phyloP scores from a whole-genome alignment of 495 filamentous ascomycete species.

The Penicillium nucicola region DNA sequence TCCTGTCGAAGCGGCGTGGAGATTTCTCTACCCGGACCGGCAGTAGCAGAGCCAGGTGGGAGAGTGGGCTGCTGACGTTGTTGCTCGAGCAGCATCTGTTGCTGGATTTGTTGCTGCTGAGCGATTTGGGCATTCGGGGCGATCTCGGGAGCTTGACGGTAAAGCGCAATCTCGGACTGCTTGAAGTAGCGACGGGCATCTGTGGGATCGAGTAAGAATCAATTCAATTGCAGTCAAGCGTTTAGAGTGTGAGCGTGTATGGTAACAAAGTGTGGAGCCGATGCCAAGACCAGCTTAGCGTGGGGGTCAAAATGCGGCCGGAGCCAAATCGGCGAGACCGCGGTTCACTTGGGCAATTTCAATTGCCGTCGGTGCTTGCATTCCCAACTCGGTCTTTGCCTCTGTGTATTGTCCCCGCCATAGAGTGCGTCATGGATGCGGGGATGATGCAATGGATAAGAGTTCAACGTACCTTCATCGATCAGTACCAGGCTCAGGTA shows the following conservation, averaged over 20 bases:
- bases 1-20: slow-evolving; percentile 15
- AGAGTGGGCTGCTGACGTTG: slow-evolving; percentile 36
- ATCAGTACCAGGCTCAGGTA: slow-evolving; percentile 96
- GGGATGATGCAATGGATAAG: background rate
- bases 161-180: slow-evolving; percentile 97
- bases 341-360: slow-evolving; percentile 12
- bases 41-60: slow-evolving; percentile 38
- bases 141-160: slow-evolving; percentile 81
- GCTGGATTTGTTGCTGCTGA: slow-evolving; percentile 44
- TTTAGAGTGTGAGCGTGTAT: slow-evolving; percentile 4
- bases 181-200: slow-evolving; percentile 98
- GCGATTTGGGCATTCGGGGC: slow-evolving; percentile 44
- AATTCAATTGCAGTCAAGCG: too few relatives aligned
- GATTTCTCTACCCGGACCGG: slow-evolving; percentile 37
- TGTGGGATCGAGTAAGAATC: slow-evolving; percentile 29
- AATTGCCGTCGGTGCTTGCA: slow-evolving; percentile 42
- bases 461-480: slow-evolving; percentile 70
- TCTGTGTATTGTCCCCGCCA: slow-evolving; percentile 1
- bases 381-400: background rate
- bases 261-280: slow-evolving; percentile 20
- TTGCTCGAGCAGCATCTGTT: slow-evolving; percentile 37
- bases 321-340: slow-evolving; percentile 9
- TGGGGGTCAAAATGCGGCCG: slow-evolving; percentile 29
- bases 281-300: slow-evolving; percentile 33
- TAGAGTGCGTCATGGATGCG: background rate